Conservation (phyloP, 139 green algal species). For the Chlamydomonas sp. region DNA sequence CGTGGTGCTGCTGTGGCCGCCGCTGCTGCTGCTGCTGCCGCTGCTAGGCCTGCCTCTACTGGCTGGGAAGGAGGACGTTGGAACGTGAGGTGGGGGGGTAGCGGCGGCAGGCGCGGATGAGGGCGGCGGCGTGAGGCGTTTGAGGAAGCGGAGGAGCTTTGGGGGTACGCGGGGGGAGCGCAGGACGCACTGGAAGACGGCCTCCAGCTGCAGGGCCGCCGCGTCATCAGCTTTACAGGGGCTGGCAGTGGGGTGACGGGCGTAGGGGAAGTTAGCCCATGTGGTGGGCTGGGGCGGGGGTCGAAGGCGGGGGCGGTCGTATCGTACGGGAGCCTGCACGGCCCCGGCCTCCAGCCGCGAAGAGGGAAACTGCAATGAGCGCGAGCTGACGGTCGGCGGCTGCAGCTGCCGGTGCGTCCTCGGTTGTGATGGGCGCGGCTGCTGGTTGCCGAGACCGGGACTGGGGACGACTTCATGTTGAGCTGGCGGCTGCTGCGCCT, state of each 20-base stretch:
- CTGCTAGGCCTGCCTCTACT: too few species aligned
- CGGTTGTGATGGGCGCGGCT: too few species aligned
- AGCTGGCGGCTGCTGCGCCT: neutral
- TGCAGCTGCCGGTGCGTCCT: too few species aligned
- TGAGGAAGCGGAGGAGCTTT: slow-evolving; percentile 30
- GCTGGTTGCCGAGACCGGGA: too few species aligned
- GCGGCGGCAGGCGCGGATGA: too few species aligned
- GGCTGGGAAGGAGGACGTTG: too few species aligned
- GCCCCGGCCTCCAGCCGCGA: too few species aligned
- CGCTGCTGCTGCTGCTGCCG: too few species aligned
- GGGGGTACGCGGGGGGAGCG: slow-evolving; percentile 52
- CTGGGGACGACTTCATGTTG: neutral
- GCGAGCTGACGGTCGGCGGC: too few species aligned
- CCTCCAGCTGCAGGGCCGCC: slow-evolving; percentile 52
- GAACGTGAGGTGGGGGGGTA: too few species aligned
- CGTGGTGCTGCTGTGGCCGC: neutral
- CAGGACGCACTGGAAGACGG: slow-evolving; percentile 67
- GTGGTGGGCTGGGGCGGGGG: slow-evolving; percentile 1
- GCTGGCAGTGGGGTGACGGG: neutral
- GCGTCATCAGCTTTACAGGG: slow-evolving; percentile 28
- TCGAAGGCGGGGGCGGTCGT: slow-evolving; percentile 1
- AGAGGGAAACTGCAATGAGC: too few species aligned
- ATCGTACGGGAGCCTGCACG: slow-evolving; percentile 2
- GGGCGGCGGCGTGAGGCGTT: neutral
- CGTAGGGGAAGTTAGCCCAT: slow-evolving; percentile 24